A percentile compares a stretch with the other conserved stretches of the same genome.
Evolutionary conservation across 2,329 filamentous ascomycete species (phyloP).

Genomic region (Cercospora sojina): DNA sequence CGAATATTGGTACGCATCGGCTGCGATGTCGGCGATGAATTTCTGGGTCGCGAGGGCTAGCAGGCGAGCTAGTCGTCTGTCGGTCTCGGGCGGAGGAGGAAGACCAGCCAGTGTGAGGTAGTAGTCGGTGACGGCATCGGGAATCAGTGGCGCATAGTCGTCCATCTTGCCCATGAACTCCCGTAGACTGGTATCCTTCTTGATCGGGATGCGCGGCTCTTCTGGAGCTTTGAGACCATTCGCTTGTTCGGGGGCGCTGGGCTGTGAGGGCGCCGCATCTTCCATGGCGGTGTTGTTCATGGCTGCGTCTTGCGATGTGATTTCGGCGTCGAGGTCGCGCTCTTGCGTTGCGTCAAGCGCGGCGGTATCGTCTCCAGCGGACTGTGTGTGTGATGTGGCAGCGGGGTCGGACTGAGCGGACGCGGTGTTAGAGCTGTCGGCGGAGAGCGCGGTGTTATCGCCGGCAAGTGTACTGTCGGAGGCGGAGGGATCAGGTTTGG

Average conservation of each 20-base stretch:
- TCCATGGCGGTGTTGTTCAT: constrained; percentile 30
- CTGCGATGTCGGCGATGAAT: constrained; percentile 95
- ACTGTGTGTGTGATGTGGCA: constrained; percentile 19
- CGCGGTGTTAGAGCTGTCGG: constrained; percentile 1
- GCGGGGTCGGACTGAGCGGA: constrained; percentile 9
- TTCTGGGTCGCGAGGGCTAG: constrained; percentile 98
- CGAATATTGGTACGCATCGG: constrained; percentile 96
- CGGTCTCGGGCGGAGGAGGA: constrained; percentile 85
- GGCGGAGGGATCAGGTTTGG: constrained; percentile 18
- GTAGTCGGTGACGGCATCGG: constrained; percentile 95
- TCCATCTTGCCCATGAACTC: constrained; percentile 97
- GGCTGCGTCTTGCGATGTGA: constrained; percentile 30
- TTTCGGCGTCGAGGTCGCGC: constrained; percentile 43
- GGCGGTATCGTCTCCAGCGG: constrained; percentile 31
- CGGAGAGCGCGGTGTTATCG: not conserved
- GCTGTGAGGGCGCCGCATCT: constrained; percentile 30
- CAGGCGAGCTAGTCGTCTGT: constrained; percentile 84
- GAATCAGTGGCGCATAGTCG: constrained; percentile 98
- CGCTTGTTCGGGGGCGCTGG: constrained; percentile 69
- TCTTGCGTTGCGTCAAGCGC: constrained; percentile 40
- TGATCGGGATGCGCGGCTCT: constrained; percentile 63
- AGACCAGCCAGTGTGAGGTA: constrained; percentile 96
- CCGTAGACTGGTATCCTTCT: constrained; percentile 88
- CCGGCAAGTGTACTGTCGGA: constrained; percentile 20
- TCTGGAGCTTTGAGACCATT: constrained; percentile 57